A percentile compares a stretch with the other conserved stretches of the same genome.
These are phyloP conservation scores for Trichoderma sp. DNA, from an alignment of 2,329 filamentous ascomycete species.

Conservation along the genomic window DNA sequence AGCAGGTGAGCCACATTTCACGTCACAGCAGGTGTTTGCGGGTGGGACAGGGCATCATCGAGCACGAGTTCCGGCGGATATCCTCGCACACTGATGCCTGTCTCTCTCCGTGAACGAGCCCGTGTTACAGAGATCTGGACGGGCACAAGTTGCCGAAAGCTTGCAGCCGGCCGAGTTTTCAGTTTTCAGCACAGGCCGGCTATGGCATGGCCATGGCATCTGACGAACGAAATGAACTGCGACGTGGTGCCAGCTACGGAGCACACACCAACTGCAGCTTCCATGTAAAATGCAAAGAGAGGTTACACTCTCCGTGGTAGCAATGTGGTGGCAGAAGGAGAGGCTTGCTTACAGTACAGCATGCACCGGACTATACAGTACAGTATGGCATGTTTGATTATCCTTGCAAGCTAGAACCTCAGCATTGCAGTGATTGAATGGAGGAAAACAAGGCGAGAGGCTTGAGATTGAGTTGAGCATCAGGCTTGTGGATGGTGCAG, in stretches of 20 bases:
- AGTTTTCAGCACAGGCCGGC: neutral
- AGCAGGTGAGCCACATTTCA: constrained; percentile 6
- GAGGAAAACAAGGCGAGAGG: neutral
- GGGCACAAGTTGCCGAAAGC: constrained; percentile 6
- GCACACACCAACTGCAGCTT: neutral
- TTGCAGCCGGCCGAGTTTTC: neutral
- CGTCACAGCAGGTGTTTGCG: constrained; percentile 7
- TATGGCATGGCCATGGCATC: neutral
- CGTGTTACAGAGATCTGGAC: neutral
- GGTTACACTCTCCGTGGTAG: neutral
- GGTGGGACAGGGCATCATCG: neutral
- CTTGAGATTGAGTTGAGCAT: neutral
- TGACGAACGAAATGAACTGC: neutral
- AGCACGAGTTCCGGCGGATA: neutral
- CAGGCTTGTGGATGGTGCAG: neutral
- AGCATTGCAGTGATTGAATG: neutral
- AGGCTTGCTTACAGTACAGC: neutral
- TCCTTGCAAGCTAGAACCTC: neutral
- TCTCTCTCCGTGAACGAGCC: neutral
- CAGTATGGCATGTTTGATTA: neutral
- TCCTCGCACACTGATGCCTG: neutral
- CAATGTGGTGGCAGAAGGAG: neutral
- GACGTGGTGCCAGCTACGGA: neutral
- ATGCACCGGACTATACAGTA: neutral
- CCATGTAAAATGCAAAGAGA: neutral